Conservation (phyloP, 2,329 filamentous ascomycete genomes). For the Phaeophleospora eucalypticola region DNA sequence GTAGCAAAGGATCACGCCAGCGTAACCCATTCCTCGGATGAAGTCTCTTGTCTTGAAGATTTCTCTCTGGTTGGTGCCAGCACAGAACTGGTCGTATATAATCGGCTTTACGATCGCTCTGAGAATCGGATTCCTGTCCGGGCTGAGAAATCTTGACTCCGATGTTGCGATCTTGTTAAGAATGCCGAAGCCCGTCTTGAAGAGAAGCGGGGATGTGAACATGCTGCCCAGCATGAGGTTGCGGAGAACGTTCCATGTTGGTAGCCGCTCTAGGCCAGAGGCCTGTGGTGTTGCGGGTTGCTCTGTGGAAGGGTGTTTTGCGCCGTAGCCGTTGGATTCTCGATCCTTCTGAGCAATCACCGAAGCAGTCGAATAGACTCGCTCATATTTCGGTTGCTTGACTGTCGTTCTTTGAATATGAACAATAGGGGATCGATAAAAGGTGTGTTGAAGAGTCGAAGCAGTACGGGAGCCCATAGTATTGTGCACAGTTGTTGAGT, state of each 20-base stretch:
- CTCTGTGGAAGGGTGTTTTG: not conserved
- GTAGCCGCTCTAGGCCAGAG: slow-evolving; percentile 18
- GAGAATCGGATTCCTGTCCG: slow-evolving; percentile 46
- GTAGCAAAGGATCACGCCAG: slow-evolving; percentile 53
- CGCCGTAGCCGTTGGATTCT: not conserved
- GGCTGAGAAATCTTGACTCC: slow-evolving; percentile 42
- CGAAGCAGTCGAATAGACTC: not conserved
- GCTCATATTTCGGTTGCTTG: not conserved
- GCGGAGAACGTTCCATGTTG: slow-evolving; percentile 27
- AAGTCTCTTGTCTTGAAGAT: slow-evolving; percentile 44
- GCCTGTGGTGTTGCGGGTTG: not conserved
- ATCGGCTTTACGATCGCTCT: slow-evolving; percentile 44
- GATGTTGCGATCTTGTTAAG: slow-evolving; percentile 40
- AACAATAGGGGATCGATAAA: not conserved
- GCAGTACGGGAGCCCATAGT: not conserved
- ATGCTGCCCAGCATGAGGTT: slow-evolving; percentile 31
- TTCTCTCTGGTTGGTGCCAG: slow-evolving; percentile 48
- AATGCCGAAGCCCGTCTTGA: slow-evolving; percentile 29
- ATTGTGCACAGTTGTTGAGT: not conserved
- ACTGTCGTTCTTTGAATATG: not conserved
- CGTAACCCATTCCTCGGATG: slow-evolving; percentile 49
- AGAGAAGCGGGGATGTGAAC: slow-evolving; percentile 32
- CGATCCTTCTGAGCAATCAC: not conserved
- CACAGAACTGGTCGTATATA: slow-evolving; percentile 57
- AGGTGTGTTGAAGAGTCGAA: not conserved